Evolutionary conservation across 2,329 filamentous ascomycete species (phyloP).

Genomic region (Rhytidhysteron rufulum): DNA sequence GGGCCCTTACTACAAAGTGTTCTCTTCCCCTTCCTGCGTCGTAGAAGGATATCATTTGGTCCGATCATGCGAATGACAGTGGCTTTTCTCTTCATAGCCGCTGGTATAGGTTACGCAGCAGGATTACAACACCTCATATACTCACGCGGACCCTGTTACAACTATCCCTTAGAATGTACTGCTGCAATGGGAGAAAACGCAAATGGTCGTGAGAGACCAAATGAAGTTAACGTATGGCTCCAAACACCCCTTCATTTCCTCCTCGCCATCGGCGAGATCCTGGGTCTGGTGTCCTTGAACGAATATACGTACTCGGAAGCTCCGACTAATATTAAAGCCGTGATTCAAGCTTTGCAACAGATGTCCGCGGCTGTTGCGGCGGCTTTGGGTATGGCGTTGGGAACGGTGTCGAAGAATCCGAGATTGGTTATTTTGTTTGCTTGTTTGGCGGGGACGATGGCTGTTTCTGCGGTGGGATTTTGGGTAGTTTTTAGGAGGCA

Average conservation of each 20-base stretch:
- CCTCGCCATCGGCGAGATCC: conserved; percentile 32
- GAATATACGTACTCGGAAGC: conserved; percentile 37
- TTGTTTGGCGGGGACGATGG: conserved; percentile 2
- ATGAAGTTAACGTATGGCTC: conserved; percentile 28
- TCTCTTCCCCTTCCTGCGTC: conserved; percentile 26
- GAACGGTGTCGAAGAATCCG: conserved; percentile 8
- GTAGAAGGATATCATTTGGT: conserved; percentile 21
- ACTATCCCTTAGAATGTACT: conserved; percentile 33
- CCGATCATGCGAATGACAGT: conserved; percentile 27
- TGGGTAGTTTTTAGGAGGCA: conserved; percentile 28
- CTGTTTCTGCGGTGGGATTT: conserved; percentile 49
- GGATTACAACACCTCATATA: conserved; percentile 25
- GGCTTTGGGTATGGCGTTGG: conserved; percentile 11
- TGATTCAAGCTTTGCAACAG: conserved; percentile 14
- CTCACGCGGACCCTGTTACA: conserved; percentile 21
- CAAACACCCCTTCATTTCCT: conserved; percentile 29
- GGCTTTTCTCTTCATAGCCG: conserved; percentile 26
- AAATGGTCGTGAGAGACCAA: conserved; percentile 21
- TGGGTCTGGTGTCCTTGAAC: conserved; percentile 30
- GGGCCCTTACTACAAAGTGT: conserved; percentile 25
- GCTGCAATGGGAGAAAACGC: conserved; percentile 10
- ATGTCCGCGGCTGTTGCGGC: conserved; percentile 11
- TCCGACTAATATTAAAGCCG: conserved; percentile 28
- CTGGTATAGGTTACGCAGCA: conserved; percentile 19
- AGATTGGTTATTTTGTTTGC: conserved; percentile 4